Percentiles rank a stretch among this genome's conserved stretches.
These are phyloP conservation scores for Metschnikowia colocasiae DNA, from an alignment of 805 yeast genomes.

Conservation along the genomic window DNA sequence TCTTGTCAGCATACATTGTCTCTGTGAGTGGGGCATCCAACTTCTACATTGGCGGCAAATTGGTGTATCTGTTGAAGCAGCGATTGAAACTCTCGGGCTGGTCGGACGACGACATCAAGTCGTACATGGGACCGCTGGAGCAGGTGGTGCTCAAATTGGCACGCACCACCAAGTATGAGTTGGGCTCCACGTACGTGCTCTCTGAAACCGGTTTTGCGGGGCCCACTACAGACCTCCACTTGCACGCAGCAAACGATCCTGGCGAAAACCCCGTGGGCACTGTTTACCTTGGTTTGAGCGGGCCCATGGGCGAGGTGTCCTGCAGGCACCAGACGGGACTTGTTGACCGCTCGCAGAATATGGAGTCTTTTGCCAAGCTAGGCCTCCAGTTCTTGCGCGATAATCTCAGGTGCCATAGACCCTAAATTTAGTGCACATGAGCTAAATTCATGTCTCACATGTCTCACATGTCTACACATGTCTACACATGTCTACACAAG, in stretches of 20 bases:
- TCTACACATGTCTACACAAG: too few species aligned
- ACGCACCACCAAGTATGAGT: conserved; percentile 70
- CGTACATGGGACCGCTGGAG: conserved; percentile 80
- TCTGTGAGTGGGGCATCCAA: conserved; percentile 82
- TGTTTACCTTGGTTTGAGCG: conserved; percentile 67
- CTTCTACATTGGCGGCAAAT: conserved; percentile 80
- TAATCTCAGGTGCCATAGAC: conserved; percentile 24
- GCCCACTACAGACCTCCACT: conserved; percentile 49
- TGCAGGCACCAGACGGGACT: conserved; percentile 43
- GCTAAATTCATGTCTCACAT: too few species aligned
- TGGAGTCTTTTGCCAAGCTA: conserved; percentile 68
- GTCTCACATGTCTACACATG: too few species aligned
- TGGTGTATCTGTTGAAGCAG: conserved; percentile 73
- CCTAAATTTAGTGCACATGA: too few species aligned
- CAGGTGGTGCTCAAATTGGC: conserved; percentile 73
- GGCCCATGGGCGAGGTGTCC: conserved; percentile 57
- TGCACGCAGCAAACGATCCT: conserved; percentile 22
- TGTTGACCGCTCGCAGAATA: conserved; percentile 58
- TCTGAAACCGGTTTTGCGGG: conserved; percentile 91
- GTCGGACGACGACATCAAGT: conserved; percentile 63
- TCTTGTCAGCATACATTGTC: conserved; percentile 73
- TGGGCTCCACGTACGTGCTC: conserved; percentile 77
- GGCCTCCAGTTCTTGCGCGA: conserved; percentile 62
- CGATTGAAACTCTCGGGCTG: conserved; percentile 75
- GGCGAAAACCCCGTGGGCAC: conserved; percentile 50